phyloP scores from a whole-genome alignment of 164 flowering plant species.

The Vitis vinifera region DNA sequence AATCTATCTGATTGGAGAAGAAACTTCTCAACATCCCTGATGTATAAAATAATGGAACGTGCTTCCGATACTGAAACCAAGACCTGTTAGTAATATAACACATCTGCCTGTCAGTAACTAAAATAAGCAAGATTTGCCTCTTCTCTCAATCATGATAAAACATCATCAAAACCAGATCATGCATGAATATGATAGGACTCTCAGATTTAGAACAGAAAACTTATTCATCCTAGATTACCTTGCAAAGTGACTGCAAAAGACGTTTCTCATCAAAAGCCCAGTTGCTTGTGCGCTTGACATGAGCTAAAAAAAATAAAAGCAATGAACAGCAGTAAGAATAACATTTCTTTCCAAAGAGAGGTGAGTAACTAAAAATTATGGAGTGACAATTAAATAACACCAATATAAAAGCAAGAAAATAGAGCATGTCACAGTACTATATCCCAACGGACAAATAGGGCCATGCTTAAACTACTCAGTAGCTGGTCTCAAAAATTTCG shows the following conservation, averaged over 20 bases:
- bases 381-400: too few species aligned
- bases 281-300: constrained; percentile 29
- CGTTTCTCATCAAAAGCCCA: constrained; percentile 50
- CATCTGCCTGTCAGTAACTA: background rate
- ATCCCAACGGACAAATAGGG: too few species aligned
- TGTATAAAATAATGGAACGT: constrained; percentile 37
- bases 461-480: too few species aligned
- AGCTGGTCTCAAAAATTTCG: too few species aligned
- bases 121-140: background rate
- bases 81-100: constrained; percentile 28
- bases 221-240: constrained; percentile 24
- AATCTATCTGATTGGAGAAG: constrained; percentile 39
- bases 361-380: too few species aligned
- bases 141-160: background rate
- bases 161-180: background rate
- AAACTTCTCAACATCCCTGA: constrained; percentile 45
- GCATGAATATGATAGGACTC: background rate
- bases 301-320: constrained; percentile 17
- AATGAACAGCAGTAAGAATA: constrained; percentile 6
- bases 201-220: background rate
- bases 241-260: constrained; percentile 45
- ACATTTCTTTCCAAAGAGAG: background rate
- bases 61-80: constrained; percentile 38
- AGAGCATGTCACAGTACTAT: too few species aligned
- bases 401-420: too few species aligned